Percentiles rank a stretch among this genome's conserved stretches.
phyloP scores from a whole-genome alignment of 176 grass and related monocot genomes.

The Cocos nucifera region DNA sequence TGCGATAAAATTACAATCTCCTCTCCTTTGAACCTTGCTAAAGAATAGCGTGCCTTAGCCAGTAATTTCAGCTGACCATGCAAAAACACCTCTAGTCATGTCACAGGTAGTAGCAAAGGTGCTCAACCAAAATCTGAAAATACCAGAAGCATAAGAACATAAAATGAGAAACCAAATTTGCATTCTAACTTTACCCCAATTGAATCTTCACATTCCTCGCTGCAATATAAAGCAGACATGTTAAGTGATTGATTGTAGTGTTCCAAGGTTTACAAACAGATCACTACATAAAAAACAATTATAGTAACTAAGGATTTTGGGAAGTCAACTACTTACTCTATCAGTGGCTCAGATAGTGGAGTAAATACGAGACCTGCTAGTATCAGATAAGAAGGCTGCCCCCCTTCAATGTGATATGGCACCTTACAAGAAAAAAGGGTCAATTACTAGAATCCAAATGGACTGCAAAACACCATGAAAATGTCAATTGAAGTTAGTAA shows the following conservation, averaged over 20 bases:
- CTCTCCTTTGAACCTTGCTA: conserved; percentile 77
- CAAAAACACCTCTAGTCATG: conserved; percentile 9
- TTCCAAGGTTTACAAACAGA: no score
- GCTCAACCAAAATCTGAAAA: no score
- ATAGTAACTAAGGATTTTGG: conserved; percentile 7
- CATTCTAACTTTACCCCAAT: conserved; percentile 65
- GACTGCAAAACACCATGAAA: conserved; percentile 21
- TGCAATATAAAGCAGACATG: conserved; percentile 34
- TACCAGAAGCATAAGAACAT: no score
- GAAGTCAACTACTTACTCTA: conserved; percentile 58
- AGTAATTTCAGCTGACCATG: conserved; percentile 70
- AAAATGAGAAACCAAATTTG: no score
- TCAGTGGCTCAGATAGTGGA: conserved; percentile 84
- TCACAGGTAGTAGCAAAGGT: neutral
- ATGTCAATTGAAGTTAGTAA: conserved; percentile 5
- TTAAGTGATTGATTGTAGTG: neutral
- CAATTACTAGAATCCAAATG: conserved; percentile 15
- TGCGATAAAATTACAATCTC: conserved; percentile 95
- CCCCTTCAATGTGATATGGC: conserved; percentile 65
- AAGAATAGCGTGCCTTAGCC: conserved; percentile 86
- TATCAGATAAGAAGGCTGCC: conserved; percentile 91
- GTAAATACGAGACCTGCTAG: conserved; percentile 95
- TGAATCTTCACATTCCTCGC: conserved; percentile 85
- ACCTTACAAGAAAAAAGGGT: conserved; percentile 42
- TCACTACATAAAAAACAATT: no score